Base-by-base conservation (phyloP, 164 flowering plant genomes). In the Kingdonia uniflora region DNA sequence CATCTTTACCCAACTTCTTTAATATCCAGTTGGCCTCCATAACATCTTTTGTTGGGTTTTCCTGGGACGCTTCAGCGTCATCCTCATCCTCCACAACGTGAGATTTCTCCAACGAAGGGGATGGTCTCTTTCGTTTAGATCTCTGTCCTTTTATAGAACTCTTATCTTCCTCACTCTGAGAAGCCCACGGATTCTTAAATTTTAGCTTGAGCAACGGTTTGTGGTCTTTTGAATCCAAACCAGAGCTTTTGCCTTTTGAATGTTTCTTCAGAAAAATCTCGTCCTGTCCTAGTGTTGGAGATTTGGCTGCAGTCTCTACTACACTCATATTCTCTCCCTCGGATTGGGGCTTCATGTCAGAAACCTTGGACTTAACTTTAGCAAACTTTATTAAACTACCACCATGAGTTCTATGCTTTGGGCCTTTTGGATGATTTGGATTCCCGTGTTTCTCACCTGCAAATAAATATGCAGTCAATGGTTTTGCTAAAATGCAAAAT, bases 1-100 rank as follows among this genome's bases (percentile, higher is more conserved):
- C 91, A 74, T 94, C 97, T 69, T 76, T 89, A 38, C 99, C 99
- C 76, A 94, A 67, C 68, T 80, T 89, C 69, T 87, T 86, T 69
- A 94, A 59, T 57, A 89, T 82, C 95, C 98, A 87, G 59, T 76
- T 87, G 41, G 91, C 99, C 72, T 85, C 96, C 80, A 80, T 69
- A 57, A 73, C 76, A 60, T 77, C 85, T 57, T 76, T 74, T 62
- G 76, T 60, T 19, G 80, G 51, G 71, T 64, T 70, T 22, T 76
- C 85, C 46, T 55, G 68, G 59, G 61, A 62, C 49, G 55, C 38
- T 12, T 59, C 68, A 19, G 69, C 29, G 24, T 47, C 49, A 60
- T 67, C 73, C 25, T 74, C 83, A 39, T 71, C 81, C 48, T 75
- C 86, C 55, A 62, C 65, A 39, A 58, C 62, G 5, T 61, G 59